Evolutionary conservation across 202 grass and related monocot genomes (phyloP).

Genomic region (Dendrocalamus latiflorus): DNA sequence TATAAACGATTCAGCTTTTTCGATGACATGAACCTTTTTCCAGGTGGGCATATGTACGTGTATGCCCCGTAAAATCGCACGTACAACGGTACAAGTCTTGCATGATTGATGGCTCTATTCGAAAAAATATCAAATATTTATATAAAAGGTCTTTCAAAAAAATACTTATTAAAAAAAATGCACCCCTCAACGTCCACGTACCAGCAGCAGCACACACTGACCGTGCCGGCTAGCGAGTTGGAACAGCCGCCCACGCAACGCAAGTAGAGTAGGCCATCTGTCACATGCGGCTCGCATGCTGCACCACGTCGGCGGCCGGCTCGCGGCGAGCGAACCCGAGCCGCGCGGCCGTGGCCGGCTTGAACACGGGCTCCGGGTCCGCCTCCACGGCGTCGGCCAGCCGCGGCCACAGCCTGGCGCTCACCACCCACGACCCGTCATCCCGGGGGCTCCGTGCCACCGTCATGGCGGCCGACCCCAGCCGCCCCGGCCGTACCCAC

Average conservation of each 20-base stretch:
- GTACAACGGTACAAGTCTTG: too few species aligned
- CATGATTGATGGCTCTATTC: too few species aligned
- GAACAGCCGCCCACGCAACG: background rate
- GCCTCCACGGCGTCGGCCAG: conserved; percentile 44
- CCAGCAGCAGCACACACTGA: too few species aligned
- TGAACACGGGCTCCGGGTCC: conserved; percentile 44
- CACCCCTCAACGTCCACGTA: background rate
- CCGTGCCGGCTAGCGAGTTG: too few species aligned
- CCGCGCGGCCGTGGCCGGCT: conserved; percentile 36
- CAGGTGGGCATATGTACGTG: too few species aligned
- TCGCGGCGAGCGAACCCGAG: conserved; percentile 22
- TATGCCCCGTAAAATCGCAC: too few species aligned
- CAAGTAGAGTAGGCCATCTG: background rate
- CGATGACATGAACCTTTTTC: too few species aligned
- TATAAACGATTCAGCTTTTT: too few species aligned
- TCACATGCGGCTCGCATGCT: conserved; percentile 43
- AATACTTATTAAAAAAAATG: too few species aligned
- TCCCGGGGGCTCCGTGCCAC: conserved; percentile 35
- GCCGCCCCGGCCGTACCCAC: conserved; percentile 38
- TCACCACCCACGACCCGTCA: conserved; percentile 60
- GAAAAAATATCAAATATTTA: too few species aligned
- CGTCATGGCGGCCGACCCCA: conserved; percentile 42
- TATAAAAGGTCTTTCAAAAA: too few species aligned
- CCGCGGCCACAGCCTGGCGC: conserved; percentile 53
- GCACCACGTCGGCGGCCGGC: background rate